phyloP scores from a whole-genome alignment of 2,329 filamentous ascomycete species.

The Fusarium pininemorale region DNA sequence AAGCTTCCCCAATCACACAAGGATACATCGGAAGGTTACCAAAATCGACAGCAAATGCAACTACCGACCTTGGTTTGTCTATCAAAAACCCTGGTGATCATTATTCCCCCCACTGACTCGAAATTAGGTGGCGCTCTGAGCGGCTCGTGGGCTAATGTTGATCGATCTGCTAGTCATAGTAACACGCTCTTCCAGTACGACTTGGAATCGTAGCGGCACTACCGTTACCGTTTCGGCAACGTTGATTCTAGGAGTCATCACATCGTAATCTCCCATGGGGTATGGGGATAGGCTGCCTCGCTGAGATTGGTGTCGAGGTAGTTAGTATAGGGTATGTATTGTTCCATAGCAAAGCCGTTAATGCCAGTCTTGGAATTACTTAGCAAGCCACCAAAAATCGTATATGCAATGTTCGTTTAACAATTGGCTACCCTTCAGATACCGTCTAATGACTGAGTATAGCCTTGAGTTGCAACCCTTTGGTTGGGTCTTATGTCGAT shows the following conservation, averaged over 20 bases:
- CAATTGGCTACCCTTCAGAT: background rate
- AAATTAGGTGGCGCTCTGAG: constrained; percentile 36
- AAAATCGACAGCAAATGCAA: background rate
- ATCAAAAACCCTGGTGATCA: background rate
- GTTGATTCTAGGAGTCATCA: constrained; percentile 8
- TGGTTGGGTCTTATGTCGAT: background rate
- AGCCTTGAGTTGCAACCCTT: background rate
- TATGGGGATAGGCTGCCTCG: constrained; percentile 11
- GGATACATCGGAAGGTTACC: background rate
- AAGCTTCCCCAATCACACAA: constrained; percentile 4
- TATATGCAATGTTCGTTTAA: background rate
- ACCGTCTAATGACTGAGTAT: background rate
- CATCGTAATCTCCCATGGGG: constrained; percentile 15
- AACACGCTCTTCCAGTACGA: background rate
- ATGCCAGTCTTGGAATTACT: background rate
- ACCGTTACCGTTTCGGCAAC: background rate
- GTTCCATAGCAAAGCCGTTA: background rate
- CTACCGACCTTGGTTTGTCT: background rate
- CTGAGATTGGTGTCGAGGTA: background rate
- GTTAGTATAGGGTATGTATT: constrained; percentile 18
- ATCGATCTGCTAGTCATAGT: constrained; percentile 16
- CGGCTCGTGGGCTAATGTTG: constrained; percentile 1
- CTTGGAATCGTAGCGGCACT: background rate
- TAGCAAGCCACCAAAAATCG: background rate
- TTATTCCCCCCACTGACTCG: constrained; percentile 11